Base-by-base conservation (phyloP, 2,329 filamentous ascomycete genomes). In the Aspergillus puulaauensis region DNA sequence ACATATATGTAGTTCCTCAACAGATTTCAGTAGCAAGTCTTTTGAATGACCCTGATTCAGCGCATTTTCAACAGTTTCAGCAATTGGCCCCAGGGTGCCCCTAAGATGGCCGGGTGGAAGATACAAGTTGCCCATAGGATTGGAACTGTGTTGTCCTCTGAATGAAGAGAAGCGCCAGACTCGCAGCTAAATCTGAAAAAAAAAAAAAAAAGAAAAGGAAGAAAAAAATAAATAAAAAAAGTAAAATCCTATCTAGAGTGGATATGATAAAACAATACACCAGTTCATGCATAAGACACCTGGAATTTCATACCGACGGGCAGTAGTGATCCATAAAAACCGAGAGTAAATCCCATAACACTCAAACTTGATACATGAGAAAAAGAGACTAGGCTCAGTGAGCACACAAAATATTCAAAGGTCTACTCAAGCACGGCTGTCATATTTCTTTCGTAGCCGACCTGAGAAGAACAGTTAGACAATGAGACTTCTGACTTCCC, bases 231-330 rank as follows among this genome's bases (percentile, higher is more conserved):
- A 21, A 31, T 3, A 4, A 31, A 31, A 11, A 27, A 19, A 17
- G 9, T 19, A 31, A 17, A 37, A 47, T 17, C 27, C 8, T 19
- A 48, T 37, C 45, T 48, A 48, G 24, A 35, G 23, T n/a, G 17
- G 24, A 27, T 27, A 54, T 35, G 24, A 27, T 27, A 54, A 50
- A 54, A 35, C 17, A 57, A 41, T 40, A 46, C 58, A 57, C 57
- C 57, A 46, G 33, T 49, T 56, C 49, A 60, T 60, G 54, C 58
- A 57, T 35, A 46, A 27, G 47, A 40, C 41, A 50, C 54, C 49
- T n/a, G 46, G 15, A 19, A 37, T 37, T 51, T 12, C 49, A 39
- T 46, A 48, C n/a, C 21, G 23, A 43, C 8, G 23, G 24, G 27
- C 21, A 52, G 21, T 27, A 27, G 19, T 35, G 43, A 35, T 23